A percentile compares a stretch with the other conserved stretches of the same genome.
These are phyloP conservation scores for Rhizopus stolonifer DNA, from an alignment of 371 early-diverging fungal species.

Conservation along the genomic window DNA sequence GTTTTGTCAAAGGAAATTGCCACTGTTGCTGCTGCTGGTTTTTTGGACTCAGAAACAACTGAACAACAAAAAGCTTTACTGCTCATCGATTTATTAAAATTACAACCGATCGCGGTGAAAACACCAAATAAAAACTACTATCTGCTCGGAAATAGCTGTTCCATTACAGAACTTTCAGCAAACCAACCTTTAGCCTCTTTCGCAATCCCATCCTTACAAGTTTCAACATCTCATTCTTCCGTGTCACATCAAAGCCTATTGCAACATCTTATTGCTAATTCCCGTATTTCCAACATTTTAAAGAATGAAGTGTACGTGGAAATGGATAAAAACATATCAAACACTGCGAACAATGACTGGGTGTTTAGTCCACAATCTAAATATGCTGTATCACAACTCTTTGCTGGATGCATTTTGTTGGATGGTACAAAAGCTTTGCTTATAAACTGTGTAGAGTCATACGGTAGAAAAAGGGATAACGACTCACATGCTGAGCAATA, in stretches of 20 bases:
- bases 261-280: constrained; percentile 1
- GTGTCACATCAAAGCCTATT: neutral
- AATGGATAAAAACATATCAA: constrained; percentile 1
- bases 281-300: constrained; percentile 2
- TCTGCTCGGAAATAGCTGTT: constrained; percentile 2
- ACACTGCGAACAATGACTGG: constrained; percentile 3
- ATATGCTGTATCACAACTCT: constrained; percentile 8
- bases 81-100: constrained; percentile 1
- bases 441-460: constrained; percentile 16
- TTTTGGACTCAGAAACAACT: neutral
- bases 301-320: constrained; percentile 5
- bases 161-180: constrained; percentile 2
- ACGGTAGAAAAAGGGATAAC: constrained; percentile 12
- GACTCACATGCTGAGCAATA: constrained; percentile 15
- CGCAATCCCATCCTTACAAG: constrained; percentile 9
- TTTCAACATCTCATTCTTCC: constrained; percentile 2
- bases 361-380: constrained; percentile 1
- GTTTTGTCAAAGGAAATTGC: constrained; percentile 3
- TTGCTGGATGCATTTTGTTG: constrained; percentile 9
- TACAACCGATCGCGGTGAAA: constrained; percentile 6
- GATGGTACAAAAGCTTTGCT: constrained; percentile 12
- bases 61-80: constrained; percentile 3
- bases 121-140: neutral
- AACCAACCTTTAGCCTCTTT: constrained; percentile 4
- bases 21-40: constrained; percentile 4